Evolutionary conservation across 306 rosid species (phyloP), one percentile per base, ranked within the genome.

Genomic region (Luffa aegyptiaca): DNA sequence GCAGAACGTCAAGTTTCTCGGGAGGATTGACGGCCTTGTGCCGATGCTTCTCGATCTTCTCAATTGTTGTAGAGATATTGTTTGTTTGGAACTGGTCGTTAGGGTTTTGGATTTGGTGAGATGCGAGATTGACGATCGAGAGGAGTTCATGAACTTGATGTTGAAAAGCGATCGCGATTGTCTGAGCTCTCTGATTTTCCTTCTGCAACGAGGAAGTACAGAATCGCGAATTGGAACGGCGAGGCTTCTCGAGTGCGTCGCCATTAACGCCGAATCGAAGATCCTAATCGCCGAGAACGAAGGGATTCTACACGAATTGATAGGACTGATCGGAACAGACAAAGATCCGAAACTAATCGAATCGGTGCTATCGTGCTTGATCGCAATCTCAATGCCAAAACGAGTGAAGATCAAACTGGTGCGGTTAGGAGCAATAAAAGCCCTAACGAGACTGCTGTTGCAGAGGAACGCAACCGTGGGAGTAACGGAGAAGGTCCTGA

Each of bases 211-310:
- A 51, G 98, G 97, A 42, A 86, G 84, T 79, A 17, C 26, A 0
- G 90, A 84, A 14, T 82, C 97, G 0, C 86, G 79, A 20, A 82
- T 83, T 18, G 90, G 88, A 0, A 83, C 97, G 33, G 90, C 84
- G 51, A 89, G 87, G 82, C 61, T 92, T 53, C 55, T 95, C 79
- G 90, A 84, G 64, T 69, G 75, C 53, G 37, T 88, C 49, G 90
- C 97, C 6, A 53, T 65, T 7, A 89, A 90, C 73, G 80, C 83
- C 2, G 96, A 89, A 71, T 82, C 96, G 10, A 94, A 92, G 86
- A 84, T 84, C 17, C 21, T 82, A 58, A 82, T 94, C 9, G 92
- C 89, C 5, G 94, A 82, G 41, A 89, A 85, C 10, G 94, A 91
- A 9, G 96, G 90, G 35, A 10, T 92, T 1, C 9, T 92, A 16